Base-by-base conservation (phyloP, 371 early-diverging fungal species). In the Mortierella sp. region DNA sequence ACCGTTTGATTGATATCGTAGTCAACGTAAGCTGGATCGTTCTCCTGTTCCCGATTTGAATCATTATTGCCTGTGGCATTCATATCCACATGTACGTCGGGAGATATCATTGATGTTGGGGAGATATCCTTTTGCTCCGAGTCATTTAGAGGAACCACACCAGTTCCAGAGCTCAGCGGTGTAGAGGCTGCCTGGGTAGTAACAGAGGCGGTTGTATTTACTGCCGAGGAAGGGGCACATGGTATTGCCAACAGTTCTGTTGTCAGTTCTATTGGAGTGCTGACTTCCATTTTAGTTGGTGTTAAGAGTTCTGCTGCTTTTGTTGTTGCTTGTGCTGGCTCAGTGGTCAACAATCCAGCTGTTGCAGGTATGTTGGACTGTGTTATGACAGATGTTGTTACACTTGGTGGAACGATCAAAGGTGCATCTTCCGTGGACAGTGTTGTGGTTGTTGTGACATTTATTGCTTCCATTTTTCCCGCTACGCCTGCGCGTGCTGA, bases 351-450 rank as follows among this genome's bases (percentile, higher is more conserved):
- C 12, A 45, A 45, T 45, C 18, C 45, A 18, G 18, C 24, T 32
- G 30, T 12, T 35, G 28, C 28, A 32, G 49, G 30, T 59, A 22
- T 22, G 52, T 22, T 52, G 22, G 58, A 9, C 24, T 24, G 45
- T 16, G 49, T 28, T 14, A 62, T 24, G 35, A 26, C 63, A 24
- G 63, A 39, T 39, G 35, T 61, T 40, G 39, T 39, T 22, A 61
- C 62, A 61, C 62, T 40, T 47, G 52, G 9, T 64, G 55, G 55
- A 49, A 37, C 57, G 14, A 45, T 32, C 52, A 30, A n/a, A n/a
- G 52, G 10, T 6, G 52, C 6, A 52, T 52, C 52, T 52, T 22
- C 52, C 24, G 1, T 52, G 52, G 43, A 35, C 37, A 55, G 40
- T 39, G 55, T 37, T 10, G 55, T 22, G 1, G 55, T 55, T 32